Conservation (phyloP, 345 rosid species). For the Eutrema yunnanense region DNA sequence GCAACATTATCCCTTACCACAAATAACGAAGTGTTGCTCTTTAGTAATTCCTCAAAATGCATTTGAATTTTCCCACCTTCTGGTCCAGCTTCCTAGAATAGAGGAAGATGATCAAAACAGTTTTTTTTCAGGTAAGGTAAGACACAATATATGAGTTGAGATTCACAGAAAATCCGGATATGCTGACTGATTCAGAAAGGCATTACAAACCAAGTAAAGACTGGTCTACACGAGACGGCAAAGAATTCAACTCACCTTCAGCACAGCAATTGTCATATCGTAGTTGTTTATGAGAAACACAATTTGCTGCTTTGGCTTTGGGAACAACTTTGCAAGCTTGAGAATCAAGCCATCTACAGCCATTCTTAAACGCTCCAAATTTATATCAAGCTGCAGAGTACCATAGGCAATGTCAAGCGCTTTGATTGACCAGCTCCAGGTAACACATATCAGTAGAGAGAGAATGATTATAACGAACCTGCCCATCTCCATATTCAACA, state of each 20-base stretch:
- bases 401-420: not conserved
- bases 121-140: not conserved
- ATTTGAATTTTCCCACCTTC: slow-evolving; percentile 91
- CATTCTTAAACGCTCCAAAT: slow-evolving; percentile 91
- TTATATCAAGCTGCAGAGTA: slow-evolving; percentile 81
- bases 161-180: not conserved
- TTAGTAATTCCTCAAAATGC: slow-evolving; percentile 88
- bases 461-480: slow-evolving; percentile 41
- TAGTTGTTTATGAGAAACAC: slow-evolving; percentile 95
- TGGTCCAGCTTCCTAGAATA: slow-evolving; percentile 80
- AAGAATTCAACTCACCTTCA: slow-evolving; percentile 55
- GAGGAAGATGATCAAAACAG: slow-evolving; percentile 3
- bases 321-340: slow-evolving; percentile 75
- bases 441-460: not conserved
- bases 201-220: not conserved
- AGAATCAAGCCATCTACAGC: slow-evolving; percentile 82
- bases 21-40: slow-evolving; percentile 78
- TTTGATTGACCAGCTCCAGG: not conserved
- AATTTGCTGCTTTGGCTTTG: slow-evolving; percentile 65
- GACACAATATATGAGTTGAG: not conserved
- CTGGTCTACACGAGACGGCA: not conserved
- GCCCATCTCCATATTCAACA: slow-evolving; percentile 94
- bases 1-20: slow-evolving; percentile 52
- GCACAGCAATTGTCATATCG: slow-evolving; percentile 89
- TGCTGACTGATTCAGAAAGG: slow-evolving; percentile 1